These are phyloP conservation scores for Lyophyllum shimeji DNA, from an alignment of 768 basidiomycete species.

Conservation along the genomic window DNA sequence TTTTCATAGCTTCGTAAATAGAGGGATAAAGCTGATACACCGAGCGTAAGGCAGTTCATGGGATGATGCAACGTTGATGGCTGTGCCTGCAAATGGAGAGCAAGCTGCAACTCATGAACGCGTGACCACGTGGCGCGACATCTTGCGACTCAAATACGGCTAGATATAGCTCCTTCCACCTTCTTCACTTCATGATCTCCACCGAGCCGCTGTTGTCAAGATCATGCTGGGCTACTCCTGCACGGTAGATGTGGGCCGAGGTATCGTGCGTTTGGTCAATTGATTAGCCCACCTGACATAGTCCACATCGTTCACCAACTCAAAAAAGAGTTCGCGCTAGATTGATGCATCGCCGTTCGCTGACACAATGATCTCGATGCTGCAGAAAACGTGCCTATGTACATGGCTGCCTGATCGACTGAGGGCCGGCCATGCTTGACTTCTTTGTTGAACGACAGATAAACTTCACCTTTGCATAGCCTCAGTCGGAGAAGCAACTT, in stretches of 20 bases:
- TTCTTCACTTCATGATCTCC: background rate
- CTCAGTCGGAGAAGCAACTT: too few relatives aligned
- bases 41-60: background rate
- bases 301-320: too few relatives aligned
- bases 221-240: too few relatives aligned
- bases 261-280: background rate
- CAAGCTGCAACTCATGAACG: background rate
- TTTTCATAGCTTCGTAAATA: background rate
- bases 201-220: background rate
- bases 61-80: background rate
- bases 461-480: too few relatives aligned
- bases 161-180: background rate
- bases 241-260: too few relatives aligned
- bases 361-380: too few relatives aligned
- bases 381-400: too few relatives aligned
- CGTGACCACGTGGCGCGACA: background rate
- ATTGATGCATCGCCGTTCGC: too few relatives aligned
- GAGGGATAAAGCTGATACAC: background rate
- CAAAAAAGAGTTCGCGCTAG: too few relatives aligned
- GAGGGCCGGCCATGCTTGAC: too few relatives aligned
- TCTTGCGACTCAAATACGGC: background rate
- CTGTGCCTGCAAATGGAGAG: background rate
- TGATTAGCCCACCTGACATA: background rate
- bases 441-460: too few relatives aligned
- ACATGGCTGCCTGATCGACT: too few relatives aligned